These are phyloP conservation scores for Jatropha podagrica DNA, from an alignment of 441 rosid species.

Conservation along the genomic window DNA sequence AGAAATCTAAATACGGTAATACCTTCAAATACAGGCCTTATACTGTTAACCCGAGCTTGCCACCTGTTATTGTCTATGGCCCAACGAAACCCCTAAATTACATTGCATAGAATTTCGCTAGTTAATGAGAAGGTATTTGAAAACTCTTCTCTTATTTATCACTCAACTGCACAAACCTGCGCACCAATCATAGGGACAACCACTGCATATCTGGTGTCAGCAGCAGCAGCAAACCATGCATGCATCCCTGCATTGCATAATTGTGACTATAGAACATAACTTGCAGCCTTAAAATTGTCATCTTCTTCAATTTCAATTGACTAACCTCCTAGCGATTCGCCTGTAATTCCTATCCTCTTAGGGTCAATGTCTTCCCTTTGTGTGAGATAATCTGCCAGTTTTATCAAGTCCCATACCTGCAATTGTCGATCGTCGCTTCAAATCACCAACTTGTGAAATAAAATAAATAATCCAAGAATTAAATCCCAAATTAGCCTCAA, in stretches of 20 bases:
- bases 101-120: slow-evolving; percentile 11
- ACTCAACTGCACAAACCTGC: slow-evolving; percentile 53
- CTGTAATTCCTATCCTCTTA: slow-evolving; percentile 82
- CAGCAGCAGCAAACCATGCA: slow-evolving; percentile 92
- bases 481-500: background rate
- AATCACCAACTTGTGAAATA: slow-evolving; percentile 12
- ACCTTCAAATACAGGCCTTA: slow-evolving; percentile 89
- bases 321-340: slow-evolving; percentile 95
- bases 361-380: slow-evolving; percentile 82
- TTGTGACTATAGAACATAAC: slow-evolving; percentile 13
- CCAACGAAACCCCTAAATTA: slow-evolving; percentile 81
- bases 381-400: slow-evolving; percentile 77
- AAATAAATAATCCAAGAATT: background rate
- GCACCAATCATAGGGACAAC: slow-evolving; percentile 79
- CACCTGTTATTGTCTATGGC: slow-evolving; percentile 81
- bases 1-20: slow-evolving; percentile 1
- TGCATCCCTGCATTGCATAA: slow-evolving; percentile 72
- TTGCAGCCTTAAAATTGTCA: slow-evolving; percentile 7
- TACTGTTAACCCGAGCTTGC: slow-evolving; percentile 81
- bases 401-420: slow-evolving; percentile 92
- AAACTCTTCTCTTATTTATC: slow-evolving; percentile 5
- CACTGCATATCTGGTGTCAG: slow-evolving; percentile 70
- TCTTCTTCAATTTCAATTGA: slow-evolving; percentile 8
- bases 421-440: slow-evolving; percentile 11
- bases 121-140: slow-evolving; percentile 1